These are phyloP conservation scores for Simmondsia chinensis DNA, from an alignment of 148 eudicot species.

Conservation along the genomic window DNA sequence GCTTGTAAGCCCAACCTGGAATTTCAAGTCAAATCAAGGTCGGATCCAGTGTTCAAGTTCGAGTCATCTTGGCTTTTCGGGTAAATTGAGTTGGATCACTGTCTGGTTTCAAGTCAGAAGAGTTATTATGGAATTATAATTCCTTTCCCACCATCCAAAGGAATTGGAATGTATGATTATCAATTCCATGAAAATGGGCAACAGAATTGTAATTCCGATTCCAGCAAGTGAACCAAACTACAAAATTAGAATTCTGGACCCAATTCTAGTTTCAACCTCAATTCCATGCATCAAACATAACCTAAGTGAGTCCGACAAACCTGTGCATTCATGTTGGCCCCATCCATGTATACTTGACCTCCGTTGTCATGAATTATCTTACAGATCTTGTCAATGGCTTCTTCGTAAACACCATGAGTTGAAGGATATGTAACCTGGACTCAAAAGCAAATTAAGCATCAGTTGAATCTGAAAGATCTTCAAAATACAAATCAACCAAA, in stretches of 20 bases:
- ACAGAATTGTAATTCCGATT: too few relatives aligned
- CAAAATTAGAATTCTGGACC: too few relatives aligned
- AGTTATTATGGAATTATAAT: too few relatives aligned
- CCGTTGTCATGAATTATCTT: conserved; percentile 95
- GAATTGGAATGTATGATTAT: too few relatives aligned
- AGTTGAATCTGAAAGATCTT: neutral
- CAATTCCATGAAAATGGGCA: too few relatives aligned
- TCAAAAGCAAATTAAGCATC: conserved; percentile 1
- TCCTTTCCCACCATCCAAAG: too few relatives aligned
- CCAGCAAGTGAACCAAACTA: too few relatives aligned
- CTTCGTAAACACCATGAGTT: conserved; percentile 98
- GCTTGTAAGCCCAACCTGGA: conserved; percentile 95
- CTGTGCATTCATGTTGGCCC: conserved; percentile 99
- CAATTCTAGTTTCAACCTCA: too few relatives aligned
- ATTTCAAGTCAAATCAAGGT: too few relatives aligned
- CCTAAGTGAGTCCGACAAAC: conserved; percentile 20
- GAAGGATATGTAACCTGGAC: conserved; percentile 96
- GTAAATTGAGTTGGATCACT: too few relatives aligned
- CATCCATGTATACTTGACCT: conserved; percentile 99
- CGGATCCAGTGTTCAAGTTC: conserved; percentile 1
- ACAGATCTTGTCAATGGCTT: conserved; percentile 97
- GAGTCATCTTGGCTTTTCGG: too few relatives aligned
- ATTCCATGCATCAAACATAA: neutral
- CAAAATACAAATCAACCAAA: neutral
- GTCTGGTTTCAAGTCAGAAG: too few relatives aligned